Base-by-base conservation (phyloP, 257 asterid species). In the Knoxia roxburghii region DNA sequence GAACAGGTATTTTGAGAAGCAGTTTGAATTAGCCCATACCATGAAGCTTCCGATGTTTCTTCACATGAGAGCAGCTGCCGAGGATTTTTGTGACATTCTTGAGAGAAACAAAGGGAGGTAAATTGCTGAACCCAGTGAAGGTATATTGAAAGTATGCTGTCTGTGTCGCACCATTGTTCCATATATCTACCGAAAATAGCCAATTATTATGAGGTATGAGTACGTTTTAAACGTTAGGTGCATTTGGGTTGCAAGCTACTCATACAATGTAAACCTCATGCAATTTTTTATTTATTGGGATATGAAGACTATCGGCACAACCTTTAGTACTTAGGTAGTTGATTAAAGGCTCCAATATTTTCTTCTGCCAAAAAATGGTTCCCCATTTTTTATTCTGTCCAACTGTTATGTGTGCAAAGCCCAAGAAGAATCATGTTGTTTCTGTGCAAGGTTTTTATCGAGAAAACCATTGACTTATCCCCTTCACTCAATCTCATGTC, bases 61-160 rank as follows among this genome's bases (percentile, higher is more conserved):
- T 73, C 99, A 93, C 80, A 93, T 93, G 99, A 91, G 99, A 77
- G 96, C 96, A 53, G 97, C 99, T 68, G 95, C 87, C 24, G 90
- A 83, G 76, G 99, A 93, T 76, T 93, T 93, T 77, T 85, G 95
- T 73, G 56, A 72, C 77, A 86, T 93, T 75, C 86, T 93, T 48
- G 87, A 72, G 70, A 83, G 52, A 77, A 90, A 90, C 74, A 82
- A 84, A 50, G 84, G 86, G 71, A 74, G 81, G 99, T 88, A 77
- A 76, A 49, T 68, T 75, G 32, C 37, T 64, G 37, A 45, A 51
- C 3, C 48, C n/a, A 23, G 18, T 17, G 9, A 54, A 55, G 21
- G 62, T 37, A 32, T 18, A 35, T 8, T 50, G 27, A 33, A 24
- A 35, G 69, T 37, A 33, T 35, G 5, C 35, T 12, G 0, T 39